A percentile compares a stretch with the other conserved stretches of the same genome.
Evolutionary conservation across 2,329 filamentous ascomycete genomes (phyloP).

Genomic region (Penicillium frequentans): DNA sequence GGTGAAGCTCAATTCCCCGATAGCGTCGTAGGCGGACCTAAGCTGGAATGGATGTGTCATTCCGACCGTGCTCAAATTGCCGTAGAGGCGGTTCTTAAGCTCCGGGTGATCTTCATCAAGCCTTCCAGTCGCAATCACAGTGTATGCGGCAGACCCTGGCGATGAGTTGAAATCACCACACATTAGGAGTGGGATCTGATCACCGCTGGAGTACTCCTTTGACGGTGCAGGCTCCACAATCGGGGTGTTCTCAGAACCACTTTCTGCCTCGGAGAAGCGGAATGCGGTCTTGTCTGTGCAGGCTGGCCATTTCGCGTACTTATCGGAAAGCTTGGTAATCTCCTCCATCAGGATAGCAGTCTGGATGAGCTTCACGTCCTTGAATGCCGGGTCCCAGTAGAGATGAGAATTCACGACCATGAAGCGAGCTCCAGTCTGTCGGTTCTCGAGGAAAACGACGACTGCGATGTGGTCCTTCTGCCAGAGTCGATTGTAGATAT

Average conservation of each 20-base stretch:
- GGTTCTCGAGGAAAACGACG: constrained; percentile 88
- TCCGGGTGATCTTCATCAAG: constrained; percentile 79
- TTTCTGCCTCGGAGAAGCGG: constrained; percentile 52
- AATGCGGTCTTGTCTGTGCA: constrained; percentile 73
- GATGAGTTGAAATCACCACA: constrained; percentile 97
- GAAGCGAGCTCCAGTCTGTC: constrained; percentile 81
- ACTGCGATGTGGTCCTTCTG: constrained; percentile 96
- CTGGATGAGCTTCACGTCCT: constrained; percentile 95
- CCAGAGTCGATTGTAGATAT: constrained; percentile 98
- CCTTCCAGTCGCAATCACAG: constrained; percentile 78
- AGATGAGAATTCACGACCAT: constrained; percentile 94
- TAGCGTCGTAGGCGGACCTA: constrained; percentile 82
- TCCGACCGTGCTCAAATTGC: constrained; percentile 86
- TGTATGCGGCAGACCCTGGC: constrained; percentile 83
- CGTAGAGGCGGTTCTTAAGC: constrained; percentile 78
- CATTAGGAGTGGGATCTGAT: constrained; percentile 85
- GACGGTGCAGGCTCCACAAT: constrained; percentile 70
- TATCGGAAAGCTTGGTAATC: constrained; percentile 80
- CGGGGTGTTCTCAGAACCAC: constrained; percentile 44
- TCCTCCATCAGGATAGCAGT: constrained; percentile 94
- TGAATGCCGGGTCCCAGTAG: constrained; percentile 87
- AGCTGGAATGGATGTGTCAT: constrained; percentile 94
- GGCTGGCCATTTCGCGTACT: constrained; percentile 75
- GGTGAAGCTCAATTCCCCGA: constrained; percentile 86
- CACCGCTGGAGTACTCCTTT: constrained; percentile 79